Conservation (phyloP, 2,329 filamentous ascomycete genomes). For the Coniochaeta ligniaria region DNA sequence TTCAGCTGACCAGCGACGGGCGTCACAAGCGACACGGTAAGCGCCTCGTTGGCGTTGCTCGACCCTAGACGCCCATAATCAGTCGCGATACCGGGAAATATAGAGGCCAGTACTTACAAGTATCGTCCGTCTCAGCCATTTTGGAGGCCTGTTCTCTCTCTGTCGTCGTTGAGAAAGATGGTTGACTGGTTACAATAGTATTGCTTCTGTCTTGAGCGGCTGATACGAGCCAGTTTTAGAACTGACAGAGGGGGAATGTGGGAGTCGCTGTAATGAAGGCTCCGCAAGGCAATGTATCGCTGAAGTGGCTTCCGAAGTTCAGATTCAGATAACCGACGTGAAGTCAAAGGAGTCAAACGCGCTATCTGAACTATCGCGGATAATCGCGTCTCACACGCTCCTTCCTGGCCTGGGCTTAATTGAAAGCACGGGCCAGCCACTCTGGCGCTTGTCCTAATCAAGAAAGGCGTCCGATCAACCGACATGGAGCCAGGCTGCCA, state of each 20-base stretch:
- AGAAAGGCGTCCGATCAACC: background rate
- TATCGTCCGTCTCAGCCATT: background rate
- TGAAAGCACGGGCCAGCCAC: slow-evolving; percentile 7
- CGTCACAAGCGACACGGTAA: slow-evolving; percentile 53
- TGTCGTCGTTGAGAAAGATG: background rate
- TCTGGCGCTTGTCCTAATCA: background rate
- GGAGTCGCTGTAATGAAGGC: background rate
- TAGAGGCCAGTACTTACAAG: background rate
- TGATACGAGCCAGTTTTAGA: background rate
- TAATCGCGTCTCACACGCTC: slow-evolving; percentile 2
- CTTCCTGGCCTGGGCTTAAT: slow-evolving; percentile 7
- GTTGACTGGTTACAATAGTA: background rate
- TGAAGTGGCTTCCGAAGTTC: background rate
- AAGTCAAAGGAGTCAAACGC: background rate
- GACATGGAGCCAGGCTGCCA: background rate
- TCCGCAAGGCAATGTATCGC: background rate
- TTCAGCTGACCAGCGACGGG: slow-evolving; percentile 40
- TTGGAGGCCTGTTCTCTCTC: background rate
- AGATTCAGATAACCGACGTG: background rate
- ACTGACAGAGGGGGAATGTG: background rate
- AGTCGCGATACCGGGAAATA: slow-evolving; percentile 1
- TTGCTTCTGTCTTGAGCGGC: background rate
- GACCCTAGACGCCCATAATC: slow-evolving; percentile 37
- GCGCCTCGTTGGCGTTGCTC: slow-evolving; percentile 52
- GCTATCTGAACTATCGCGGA: slow-evolving; percentile 4